Evolutionary conservation across 352 stramenopile genomes (phyloP), one percentile per base, ranked within the genome.

Genomic region (Aphanomyces invadans): DNA sequence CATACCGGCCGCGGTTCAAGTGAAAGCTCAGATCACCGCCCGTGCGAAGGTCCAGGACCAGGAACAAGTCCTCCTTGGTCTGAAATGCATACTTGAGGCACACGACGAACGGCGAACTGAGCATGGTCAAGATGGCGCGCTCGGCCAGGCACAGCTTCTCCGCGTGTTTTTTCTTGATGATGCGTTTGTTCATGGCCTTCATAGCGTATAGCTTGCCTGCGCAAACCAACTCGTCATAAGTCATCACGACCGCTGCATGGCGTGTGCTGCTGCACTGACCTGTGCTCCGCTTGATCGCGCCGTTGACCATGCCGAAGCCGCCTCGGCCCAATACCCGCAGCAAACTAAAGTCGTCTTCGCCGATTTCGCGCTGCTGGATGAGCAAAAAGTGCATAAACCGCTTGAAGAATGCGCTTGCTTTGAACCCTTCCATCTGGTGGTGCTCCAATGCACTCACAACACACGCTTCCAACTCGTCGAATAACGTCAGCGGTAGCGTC

Each of bases 291-390:
- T 97, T 97, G 75, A 98, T 98, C 65, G 94, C 98, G 54, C 93
- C 96, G 75, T 97, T 97, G 28, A 98, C 95, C 77, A 97, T 92
- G 49, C 95, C 96, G 72, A 99, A 99, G 21, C 96, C 96, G 49
- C 96, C 96, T 55, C 95, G 81, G 25, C 96, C 96, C 26, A 99
- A 80, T 48, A 98, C 87, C 54, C 96, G 84, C 69, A 99, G 95
- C 21, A 97, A 74, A 38, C 92, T 96, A 70, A 99, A 99, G 69
- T 98, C 95, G 42, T 97, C 88, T 68, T 98, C 91, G 21, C 84
- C 86, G 23, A 98, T 85, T 45, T 78, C 81, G 33, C 84, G 78
- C 69, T 95, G 92, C 74, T 95, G 82, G 56, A 97, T 74, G 69
- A 86, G 97, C 33, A 97, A 68, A 69, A 97, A 98, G n/a, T 90